These are phyloP conservation scores for Gossypium lobatum DNA, from an alignment of 441 rosid genomes.

Conservation along the genomic window DNA sequence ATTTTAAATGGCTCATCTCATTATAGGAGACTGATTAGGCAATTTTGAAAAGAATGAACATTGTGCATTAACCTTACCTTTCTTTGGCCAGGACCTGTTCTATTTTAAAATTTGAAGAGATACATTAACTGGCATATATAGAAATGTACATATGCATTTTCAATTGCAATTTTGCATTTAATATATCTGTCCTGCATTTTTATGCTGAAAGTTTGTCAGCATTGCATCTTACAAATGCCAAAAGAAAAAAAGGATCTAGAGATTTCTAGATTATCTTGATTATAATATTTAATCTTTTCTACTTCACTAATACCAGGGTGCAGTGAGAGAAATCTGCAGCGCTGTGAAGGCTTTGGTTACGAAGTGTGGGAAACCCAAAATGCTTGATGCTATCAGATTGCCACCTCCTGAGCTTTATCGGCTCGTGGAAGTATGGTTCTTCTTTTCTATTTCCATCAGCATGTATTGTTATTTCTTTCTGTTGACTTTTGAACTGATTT, in stretches of 20 bases:
- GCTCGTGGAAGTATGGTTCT: conserved; percentile 71
- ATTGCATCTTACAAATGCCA: neutral
- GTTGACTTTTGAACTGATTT: neutral
- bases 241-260: neutral
- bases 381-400: conserved; percentile 82
- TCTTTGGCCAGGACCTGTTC: neutral
- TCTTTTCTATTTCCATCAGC: conserved; percentile 8
- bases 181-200: neutral
- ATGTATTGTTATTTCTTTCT: conserved; percentile 8
- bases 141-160: neutral
- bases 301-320: conserved; percentile 56
- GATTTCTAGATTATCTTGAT: neutral
- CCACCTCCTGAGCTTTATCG: conserved; percentile 82
- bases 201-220: conserved; percentile 2
- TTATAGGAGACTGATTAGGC: neutral
- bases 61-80: neutral
- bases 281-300: conserved; percentile 16
- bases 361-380: conserved; percentile 83
- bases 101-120: neutral
- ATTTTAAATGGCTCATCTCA: neutral
- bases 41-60: conserved; percentile 11
- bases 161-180: conserved; percentile 1
- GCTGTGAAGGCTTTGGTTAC: conserved; percentile 67
- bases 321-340: conserved; percentile 68
- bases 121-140: neutral